Base-by-base conservation (phyloP, 139 green algal genomes). In the Spirogloea muscicola region DNA sequence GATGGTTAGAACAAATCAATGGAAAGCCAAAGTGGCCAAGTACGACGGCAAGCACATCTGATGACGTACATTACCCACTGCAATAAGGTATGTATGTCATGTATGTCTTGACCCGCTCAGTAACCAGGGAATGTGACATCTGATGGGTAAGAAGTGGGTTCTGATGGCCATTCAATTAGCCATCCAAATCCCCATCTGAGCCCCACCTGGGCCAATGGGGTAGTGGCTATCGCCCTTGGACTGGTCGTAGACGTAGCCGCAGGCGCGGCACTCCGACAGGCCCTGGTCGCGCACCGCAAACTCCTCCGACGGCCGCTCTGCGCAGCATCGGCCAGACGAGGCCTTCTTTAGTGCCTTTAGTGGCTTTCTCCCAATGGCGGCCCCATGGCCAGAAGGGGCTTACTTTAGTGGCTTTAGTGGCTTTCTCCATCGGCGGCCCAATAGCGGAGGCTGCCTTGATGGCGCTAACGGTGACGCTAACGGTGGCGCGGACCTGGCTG, bases 181-280 rank as follows among this genome's bases (percentile, higher is more conserved):
- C 29, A 7, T 33, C 34, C 29, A 64, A 70, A 21, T 21, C n/a
- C 46, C 21, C 21, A 55, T 55, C 46, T n/a, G 46, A 51, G 21
- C 48, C 57, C 49, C 29, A 58, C 69, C 72, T 2, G 72, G 13
- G 9, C 69, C 34, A 27, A 83, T 1, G 10, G 76, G 76, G 37
- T 84, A 83, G 9, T 25, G 34, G 18, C 73, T 33, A 25, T 81
- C 65, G 25, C 74, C 65, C 27, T 72, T 58, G n/a, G 4, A 29
- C 25, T 57, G 41, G 34, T 77, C 51, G 41, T 79, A 81, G 9
- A 64, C 62, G 42, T 70, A 78, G 1, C 59, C 37, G 16, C 58
- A 79, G 1, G 59, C 62, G 16, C 42, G 33, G 61, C 72, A 80
- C 39, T 77, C 62, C 34, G 21, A 64, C 33, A 55, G n/a, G 40